These are phyloP conservation scores for Coffea eugenioides DNA, from an alignment of 257 asterid genomes.

Conservation along the genomic window DNA sequence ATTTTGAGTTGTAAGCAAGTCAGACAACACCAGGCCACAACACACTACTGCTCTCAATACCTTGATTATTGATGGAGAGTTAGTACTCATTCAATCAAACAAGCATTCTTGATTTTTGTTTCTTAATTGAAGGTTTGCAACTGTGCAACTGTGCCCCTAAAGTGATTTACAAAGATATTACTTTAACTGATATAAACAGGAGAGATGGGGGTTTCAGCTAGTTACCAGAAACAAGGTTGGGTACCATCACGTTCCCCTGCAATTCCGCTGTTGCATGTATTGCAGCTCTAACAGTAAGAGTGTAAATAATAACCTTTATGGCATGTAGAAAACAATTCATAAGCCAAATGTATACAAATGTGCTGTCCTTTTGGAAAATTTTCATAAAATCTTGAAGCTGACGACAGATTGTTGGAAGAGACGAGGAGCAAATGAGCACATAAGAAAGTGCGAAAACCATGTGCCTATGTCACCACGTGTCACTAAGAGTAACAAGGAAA, in stretches of 20 bases:
- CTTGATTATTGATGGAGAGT: not conserved
- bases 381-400: not conserved
- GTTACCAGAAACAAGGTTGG: too few species aligned
- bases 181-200: too few species aligned
- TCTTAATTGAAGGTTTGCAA: not conserved
- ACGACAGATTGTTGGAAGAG: not conserved
- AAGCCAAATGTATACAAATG: too few species aligned
- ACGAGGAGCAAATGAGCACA: not conserved
- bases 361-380: too few species aligned
- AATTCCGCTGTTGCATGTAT: not conserved
- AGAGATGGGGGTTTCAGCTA: too few species aligned
- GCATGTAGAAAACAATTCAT: not conserved
- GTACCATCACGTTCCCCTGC: too few species aligned
- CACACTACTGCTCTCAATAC: not conserved
- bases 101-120: not conserved
- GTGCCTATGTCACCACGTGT: not conserved
- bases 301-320: not conserved
- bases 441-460: not conserved
- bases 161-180: too few species aligned
- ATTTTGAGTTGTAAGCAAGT: not conserved
- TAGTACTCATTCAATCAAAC: not conserved
- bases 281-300: not conserved
- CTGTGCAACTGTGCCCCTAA: not conserved
- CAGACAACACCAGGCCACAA: not conserved
- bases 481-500: not conserved